phyloP scores from a whole-genome alignment of 1,284 basidiomycete species.

The Xerocomus cyaneibrunnescens region DNA sequence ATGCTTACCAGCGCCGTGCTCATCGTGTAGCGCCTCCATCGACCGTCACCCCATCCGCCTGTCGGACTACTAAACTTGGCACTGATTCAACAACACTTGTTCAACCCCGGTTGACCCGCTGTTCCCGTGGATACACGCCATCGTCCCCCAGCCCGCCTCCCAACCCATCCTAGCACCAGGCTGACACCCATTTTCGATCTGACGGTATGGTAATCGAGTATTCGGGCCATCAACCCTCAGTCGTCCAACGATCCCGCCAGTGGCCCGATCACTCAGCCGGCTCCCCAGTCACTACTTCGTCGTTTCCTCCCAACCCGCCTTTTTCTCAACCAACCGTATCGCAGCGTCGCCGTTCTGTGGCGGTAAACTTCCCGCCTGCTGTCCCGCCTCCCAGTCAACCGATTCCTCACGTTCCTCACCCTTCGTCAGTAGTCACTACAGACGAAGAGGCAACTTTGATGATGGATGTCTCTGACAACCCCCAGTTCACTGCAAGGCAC shows the following conservation, averaged over 20 bases:
- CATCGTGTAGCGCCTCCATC: conserved; percentile 12
- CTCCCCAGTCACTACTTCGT: conserved; percentile 33
- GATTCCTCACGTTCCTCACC: conserved; percentile 58
- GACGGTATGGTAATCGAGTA: conserved; percentile 54
- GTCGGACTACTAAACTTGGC: conserved; percentile 20
- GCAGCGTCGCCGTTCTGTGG: conserved; percentile 65
- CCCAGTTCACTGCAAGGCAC: conserved; percentile 23
- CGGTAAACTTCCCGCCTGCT: conserved; percentile 59
- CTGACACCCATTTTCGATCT: neutral
- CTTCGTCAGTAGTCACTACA: conserved; percentile 26
- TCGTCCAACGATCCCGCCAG: conserved; percentile 43
- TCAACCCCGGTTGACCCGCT: neutral
- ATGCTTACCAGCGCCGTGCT: conserved; percentile 13
- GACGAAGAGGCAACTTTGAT: conserved; percentile 19
- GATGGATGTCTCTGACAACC: conserved; percentile 17
- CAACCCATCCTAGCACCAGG: neutral
- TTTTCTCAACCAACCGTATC: conserved; percentile 35
- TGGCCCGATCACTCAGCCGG: conserved; percentile 45
- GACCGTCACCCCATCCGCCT: neutral
- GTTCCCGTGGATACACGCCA: neutral
- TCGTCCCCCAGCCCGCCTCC: neutral
- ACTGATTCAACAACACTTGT: conserved; percentile 13
- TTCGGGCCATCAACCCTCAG: conserved; percentile 45
- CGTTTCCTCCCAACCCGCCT: conserved; percentile 39
- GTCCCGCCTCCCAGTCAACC: conserved; percentile 73